Percentiles rank a stretch among this genome's conserved stretches.
Evolutionary conservation across 768 basidiomycete genomes (phyloP).

Genomic region (Leccinum boreale): DNA sequence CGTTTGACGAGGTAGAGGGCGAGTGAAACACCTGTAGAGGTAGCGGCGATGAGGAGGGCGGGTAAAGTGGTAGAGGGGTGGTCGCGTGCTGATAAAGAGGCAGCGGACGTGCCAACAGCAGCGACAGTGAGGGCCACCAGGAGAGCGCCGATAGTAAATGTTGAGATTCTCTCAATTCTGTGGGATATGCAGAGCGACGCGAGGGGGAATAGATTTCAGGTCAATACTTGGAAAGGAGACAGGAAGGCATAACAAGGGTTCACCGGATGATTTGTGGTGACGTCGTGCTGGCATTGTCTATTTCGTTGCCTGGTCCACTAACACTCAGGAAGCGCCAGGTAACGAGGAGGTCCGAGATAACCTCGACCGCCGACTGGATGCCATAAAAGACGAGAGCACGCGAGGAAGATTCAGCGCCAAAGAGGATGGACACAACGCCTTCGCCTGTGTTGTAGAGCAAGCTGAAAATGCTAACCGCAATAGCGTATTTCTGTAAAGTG

Average conservation of each 20-base stretch:
- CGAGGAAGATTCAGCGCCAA: slow-evolving; percentile 44
- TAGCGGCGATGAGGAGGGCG: slow-evolving; percentile 42
- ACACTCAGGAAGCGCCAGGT: slow-evolving; percentile 42
- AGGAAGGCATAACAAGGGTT: neutral
- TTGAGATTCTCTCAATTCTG: slow-evolving; percentile 39
- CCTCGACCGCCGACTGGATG: slow-evolving; percentile 46
- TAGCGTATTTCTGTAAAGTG: slow-evolving; percentile 34
- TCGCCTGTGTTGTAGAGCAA: slow-evolving; percentile 39
- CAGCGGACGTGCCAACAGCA: slow-evolving; percentile 36
- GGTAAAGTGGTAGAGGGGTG: slow-evolving; percentile 38
- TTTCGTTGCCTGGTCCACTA: slow-evolving; percentile 34
- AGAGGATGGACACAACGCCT: slow-evolving; percentile 41
- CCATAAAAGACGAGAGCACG: slow-evolving; percentile 47
- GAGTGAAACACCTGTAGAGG: slow-evolving; percentile 37
- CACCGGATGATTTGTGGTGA: slow-evolving; percentile 15
- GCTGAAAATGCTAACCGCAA: slow-evolving; percentile 41
- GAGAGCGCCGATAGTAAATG: slow-evolving; percentile 35
- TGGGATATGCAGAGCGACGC: neutral
- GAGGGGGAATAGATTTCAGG: neutral
- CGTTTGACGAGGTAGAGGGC: slow-evolving; percentile 45
- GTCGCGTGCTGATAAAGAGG: slow-evolving; percentile 34
- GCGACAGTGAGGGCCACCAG: slow-evolving; percentile 37
- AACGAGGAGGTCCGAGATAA: slow-evolving; percentile 42
- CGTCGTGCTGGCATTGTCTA: neutral
- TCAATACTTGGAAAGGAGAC: neutral